Conservation (phyloP, 2,329 filamentous ascomycete genomes). For the Cladosporium phlei region DNA sequence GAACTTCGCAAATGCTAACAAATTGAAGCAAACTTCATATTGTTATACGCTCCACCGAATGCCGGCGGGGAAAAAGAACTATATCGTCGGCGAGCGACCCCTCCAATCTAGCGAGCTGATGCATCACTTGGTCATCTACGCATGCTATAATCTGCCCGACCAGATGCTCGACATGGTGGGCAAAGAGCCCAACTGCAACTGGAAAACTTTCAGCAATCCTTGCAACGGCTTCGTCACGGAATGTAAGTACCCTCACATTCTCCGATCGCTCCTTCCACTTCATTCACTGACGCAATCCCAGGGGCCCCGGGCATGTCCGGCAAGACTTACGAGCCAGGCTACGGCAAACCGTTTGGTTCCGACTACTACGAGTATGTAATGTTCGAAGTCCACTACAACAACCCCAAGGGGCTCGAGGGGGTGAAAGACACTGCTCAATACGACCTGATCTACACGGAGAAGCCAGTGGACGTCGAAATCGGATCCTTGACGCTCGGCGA, state of each 20-base stretch:
- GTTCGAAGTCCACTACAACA: conserved; percentile 21
- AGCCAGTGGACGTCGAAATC: conserved; percentile 17
- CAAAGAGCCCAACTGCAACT: conserved; percentile 17
- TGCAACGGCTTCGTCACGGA: conserved; percentile 20
- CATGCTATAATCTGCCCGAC: conserved; percentile 16
- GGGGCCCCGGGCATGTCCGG: conserved; percentile 18
- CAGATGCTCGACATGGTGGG: conserved; percentile 14
- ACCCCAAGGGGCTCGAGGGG: conserved; percentile 14
- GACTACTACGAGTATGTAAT: conserved; percentile 19
- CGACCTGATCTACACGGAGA: conserved; percentile 16
- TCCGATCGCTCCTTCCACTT: no score
- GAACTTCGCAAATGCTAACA: no score
- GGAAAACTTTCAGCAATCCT: conserved; percentile 18
- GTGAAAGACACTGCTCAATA: conserved; percentile 17
- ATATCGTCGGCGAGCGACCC: conserved; percentile 16
- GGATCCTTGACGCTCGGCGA: conserved; percentile 19
- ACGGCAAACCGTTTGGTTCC: conserved; percentile 18
- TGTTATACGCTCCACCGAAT: conserved; percentile 20
- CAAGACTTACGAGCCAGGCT: conserved; percentile 19
- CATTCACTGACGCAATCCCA: no score
- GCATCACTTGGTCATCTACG: conserved; percentile 20
- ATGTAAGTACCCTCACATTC: no score
- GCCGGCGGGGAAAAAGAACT: conserved; percentile 17
- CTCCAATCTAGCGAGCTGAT: conserved; percentile 13
- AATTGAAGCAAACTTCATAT: conserved; percentile 19